phyloP scores from a whole-genome alignment of 495 filamentous ascomycete genomes.

The Penicillium lividum region DNA sequence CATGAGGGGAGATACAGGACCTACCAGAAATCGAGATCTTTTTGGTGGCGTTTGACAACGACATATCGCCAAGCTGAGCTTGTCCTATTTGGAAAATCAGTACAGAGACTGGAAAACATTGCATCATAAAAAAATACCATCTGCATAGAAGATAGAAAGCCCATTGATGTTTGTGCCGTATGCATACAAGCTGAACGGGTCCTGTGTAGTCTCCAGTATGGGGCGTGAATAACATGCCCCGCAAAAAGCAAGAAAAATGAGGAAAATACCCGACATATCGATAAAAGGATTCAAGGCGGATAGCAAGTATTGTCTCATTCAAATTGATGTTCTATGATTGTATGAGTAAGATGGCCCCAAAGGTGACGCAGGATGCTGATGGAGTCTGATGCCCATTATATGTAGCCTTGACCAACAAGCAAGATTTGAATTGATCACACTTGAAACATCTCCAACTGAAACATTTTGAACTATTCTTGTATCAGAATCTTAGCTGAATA shows the following conservation, averaged over 20 bases:
- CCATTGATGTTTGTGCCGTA: constrained; percentile 17
- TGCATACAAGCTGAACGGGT: constrained; percentile 34
- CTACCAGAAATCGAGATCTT: constrained; percentile 13
- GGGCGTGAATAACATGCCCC: background rate
- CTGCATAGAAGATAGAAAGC: constrained; percentile 17
- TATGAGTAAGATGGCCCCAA: too few species aligned
- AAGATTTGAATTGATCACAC: too few species aligned
- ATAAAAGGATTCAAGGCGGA: background rate
- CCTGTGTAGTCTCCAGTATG: background rate
- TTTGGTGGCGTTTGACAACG: constrained; percentile 13
- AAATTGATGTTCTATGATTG: too few species aligned
- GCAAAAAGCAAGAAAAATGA: background rate
- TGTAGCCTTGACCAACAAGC: too few species aligned
- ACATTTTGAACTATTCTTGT: too few species aligned
- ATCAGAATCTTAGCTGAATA: too few species aligned
- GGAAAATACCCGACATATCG: background rate
- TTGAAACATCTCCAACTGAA: too few species aligned
- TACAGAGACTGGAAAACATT: background rate
- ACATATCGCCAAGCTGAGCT: constrained; percentile 4
- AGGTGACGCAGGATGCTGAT: too few species aligned
- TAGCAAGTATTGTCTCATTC: too few species aligned
- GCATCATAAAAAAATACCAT: constrained; percentile 20
- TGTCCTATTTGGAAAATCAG: background rate
- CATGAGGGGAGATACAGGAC: background rate
- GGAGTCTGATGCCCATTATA: too few species aligned